A percentile compares a stretch with the other conserved stretches of the same genome.
Evolutionary conservation across 2,329 filamentous ascomycete genomes (phyloP).

Genomic region (Berkeleyomyces rouxiae): DNA sequence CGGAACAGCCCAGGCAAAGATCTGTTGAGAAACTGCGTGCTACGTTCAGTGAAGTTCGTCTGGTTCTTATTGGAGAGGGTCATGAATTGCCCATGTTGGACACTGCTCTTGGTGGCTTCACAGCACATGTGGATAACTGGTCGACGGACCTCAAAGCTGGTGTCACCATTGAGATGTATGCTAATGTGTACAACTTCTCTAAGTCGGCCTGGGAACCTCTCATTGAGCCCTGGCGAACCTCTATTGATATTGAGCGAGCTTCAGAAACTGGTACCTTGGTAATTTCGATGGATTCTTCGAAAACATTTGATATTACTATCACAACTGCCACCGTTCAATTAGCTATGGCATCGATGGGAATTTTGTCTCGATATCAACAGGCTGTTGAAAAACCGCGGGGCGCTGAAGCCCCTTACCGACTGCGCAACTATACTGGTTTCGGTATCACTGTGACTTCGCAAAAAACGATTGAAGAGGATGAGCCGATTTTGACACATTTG

Average conservation of each 20-base stretch:
- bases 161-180: constrained; percentile 78
- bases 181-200: constrained; percentile 97
- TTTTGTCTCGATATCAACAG: constrained; percentile 63
- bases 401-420: constrained; percentile 78
- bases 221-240: constrained; percentile 91
- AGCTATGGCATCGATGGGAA: constrained; percentile 81
- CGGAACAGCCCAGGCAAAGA: constrained; percentile 15
- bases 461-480: constrained; percentile 29
- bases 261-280: constrained; percentile 58
- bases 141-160: constrained; percentile 74
- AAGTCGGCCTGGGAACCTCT: constrained; percentile 97
- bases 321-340: constrained; percentile 89
- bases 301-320: constrained; percentile 77
- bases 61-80: constrained; percentile 86
- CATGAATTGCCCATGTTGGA: constrained; percentile 94
- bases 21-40: constrained; percentile 65
- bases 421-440: constrained; percentile 92
- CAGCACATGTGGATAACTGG: constrained; percentile 76
- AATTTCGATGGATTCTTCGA: constrained; percentile 74
- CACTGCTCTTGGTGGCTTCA: constrained; percentile 81
- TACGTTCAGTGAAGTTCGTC: constrained; percentile 69
- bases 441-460: constrained; percentile 57
- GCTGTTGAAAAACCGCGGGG: constrained; percentile 89
- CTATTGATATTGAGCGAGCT: constrained; percentile 71
- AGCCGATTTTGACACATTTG: constrained; percentile 52